A percentile compares a stretch with the other conserved stretches of the same genome.
phyloP scores from a whole-genome alignment of 2,329 filamentous ascomycete genomes.

The Pseudocercospora fijiensis region DNA sequence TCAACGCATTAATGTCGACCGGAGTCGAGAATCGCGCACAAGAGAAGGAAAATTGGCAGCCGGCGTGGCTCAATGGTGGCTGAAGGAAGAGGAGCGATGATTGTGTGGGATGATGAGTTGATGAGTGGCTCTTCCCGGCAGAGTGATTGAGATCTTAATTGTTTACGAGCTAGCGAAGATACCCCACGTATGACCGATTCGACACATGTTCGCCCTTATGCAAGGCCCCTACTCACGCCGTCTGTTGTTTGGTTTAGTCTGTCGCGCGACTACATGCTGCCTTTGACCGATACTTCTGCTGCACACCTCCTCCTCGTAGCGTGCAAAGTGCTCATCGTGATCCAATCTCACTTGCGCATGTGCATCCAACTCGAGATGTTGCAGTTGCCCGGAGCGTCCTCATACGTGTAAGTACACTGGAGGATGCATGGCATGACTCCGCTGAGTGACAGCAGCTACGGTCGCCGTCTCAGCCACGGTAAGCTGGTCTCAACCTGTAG shows the following conservation, averaged over 20 bases:
- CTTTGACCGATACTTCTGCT: background rate
- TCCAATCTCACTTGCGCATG: no score
- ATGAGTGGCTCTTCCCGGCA: background rate
- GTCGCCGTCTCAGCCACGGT: no score
- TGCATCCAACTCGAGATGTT: no score
- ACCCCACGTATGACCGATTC: background rate
- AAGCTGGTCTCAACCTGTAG: no score
- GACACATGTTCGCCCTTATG: background rate
- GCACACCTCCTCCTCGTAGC: no score
- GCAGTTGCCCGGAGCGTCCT: no score
- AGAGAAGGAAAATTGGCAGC: conserved; percentile 30
- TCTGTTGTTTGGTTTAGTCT: background rate
- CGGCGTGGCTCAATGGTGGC: conserved; percentile 30
- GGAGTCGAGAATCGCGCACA: conserved; percentile 6
- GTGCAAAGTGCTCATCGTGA: no score
- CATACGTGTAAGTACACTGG: no score
- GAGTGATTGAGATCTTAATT: background rate
- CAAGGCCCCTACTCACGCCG: background rate
- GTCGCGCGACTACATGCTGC: background rate
- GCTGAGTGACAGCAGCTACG: no score
- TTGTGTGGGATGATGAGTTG: conserved; percentile 5
- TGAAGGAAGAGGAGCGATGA: background rate
- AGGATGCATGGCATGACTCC: no score
- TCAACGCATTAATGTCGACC: conserved; percentile 23
- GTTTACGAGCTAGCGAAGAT: conserved; percentile 6